Conservation (phyloP, 139 green algal genomes). For the Chlorella sp. region DNA sequence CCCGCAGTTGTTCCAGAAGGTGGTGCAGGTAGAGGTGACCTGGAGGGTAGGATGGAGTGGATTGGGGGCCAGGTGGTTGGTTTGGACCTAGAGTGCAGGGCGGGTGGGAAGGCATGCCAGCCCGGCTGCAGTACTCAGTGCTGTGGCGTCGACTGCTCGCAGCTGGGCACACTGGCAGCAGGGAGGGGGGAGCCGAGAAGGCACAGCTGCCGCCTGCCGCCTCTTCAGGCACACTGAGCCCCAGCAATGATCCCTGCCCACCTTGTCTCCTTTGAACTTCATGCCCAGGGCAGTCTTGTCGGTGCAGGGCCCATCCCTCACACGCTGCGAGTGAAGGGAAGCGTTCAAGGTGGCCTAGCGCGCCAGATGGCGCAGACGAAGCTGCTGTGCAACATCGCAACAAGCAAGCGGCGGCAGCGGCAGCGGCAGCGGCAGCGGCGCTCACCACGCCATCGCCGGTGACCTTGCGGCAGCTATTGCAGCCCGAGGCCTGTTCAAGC, state of each 20-base stretch:
- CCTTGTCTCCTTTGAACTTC: background rate
- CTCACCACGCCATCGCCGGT: background rate
- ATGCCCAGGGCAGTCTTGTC: background rate
- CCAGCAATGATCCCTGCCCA: background rate
- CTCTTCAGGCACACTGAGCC: background rate
- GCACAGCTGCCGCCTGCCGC: background rate
- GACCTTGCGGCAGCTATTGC: background rate
- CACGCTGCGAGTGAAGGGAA: background rate
- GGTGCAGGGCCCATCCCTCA: constrained; percentile 6
- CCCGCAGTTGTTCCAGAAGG: background rate
- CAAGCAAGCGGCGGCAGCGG: too few relatives aligned
- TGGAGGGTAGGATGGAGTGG: background rate
- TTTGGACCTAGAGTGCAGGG: too few relatives aligned
- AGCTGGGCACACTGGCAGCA: background rate
- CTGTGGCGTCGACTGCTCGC: background rate
- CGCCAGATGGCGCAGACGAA: too few relatives aligned
- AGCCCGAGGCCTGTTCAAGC: background rate
- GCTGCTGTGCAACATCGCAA: too few relatives aligned
- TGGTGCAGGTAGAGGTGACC: background rate
- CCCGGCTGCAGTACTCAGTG: background rate
- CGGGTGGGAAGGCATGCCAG: background rate
- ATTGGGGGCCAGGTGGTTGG: background rate
- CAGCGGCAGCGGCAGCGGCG: too few relatives aligned
- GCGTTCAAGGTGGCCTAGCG: too few relatives aligned
- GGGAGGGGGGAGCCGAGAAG: background rate